Base-by-base conservation (phyloP, 495 filamentous ascomycete species). In the Podospora pseudopauciseta region DNA sequence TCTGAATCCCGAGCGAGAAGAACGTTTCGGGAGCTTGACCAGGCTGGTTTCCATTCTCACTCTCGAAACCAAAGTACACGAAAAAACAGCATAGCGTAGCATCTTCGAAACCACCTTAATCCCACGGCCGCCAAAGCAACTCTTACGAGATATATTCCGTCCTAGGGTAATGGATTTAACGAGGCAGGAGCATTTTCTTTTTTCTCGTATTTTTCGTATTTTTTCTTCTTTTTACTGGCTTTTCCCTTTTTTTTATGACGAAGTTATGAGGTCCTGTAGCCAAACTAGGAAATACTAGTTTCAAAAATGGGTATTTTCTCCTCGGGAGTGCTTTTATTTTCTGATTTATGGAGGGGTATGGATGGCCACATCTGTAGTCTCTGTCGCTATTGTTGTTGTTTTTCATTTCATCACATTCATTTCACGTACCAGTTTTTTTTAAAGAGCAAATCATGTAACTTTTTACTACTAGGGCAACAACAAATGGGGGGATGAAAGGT, bases 1-100 rank as follows among this genome's bases (percentile, higher is more conserved):
- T 99, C 65, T 97, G 80, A 75, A 64, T 2, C 9, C 7, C 13
- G 44, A 64, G 54, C 20, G 26, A 13, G 6, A 27, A 9, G 18
- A 34, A n/a, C 23, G 30, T 20, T 56, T 57, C 55, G 55, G 55
- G 55, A 58, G 55, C 26, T 49, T 49, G 55, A 26, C 55, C 55
- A 26, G 55, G 55, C 55, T 58, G 55, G 55, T 26, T 58, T 58
- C 55, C 55, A 5, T 26, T 19, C 55, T 58, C 55, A 9, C 39
- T 49, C 39, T 49, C 39, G 39, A 49, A 49, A 13, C 39, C 39
- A 49, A 49, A 49, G 39, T 11, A 49, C 15, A 49, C 7, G 15
- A 18, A 49, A 49, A 1, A 49, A 49, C 13, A 49, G 39, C 39
- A 49, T 49, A 49, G 39, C 39, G 39, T 11, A 49, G 7, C 39